Evolutionary conservation across 2,329 filamentous ascomycete species (phyloP).

Genomic region (Aspergillus ustus): DNA sequence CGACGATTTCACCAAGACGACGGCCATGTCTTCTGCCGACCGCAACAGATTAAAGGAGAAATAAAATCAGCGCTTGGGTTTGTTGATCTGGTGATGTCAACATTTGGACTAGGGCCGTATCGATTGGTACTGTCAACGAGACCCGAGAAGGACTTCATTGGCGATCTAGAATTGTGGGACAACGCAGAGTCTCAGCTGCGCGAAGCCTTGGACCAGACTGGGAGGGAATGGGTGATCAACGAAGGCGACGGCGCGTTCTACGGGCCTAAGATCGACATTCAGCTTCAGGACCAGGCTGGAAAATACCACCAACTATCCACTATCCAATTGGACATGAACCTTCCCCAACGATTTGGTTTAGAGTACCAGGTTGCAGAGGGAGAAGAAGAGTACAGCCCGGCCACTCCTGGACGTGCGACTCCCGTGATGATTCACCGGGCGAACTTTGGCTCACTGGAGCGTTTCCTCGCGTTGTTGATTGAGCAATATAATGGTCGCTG

Average conservation of each 20-base stretch:
- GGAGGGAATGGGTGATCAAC: slow-evolving; percentile 73
- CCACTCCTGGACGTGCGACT: slow-evolving; percentile 60
- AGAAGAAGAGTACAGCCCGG: slow-evolving; percentile 45
- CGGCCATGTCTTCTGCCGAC: slow-evolving; percentile 86
- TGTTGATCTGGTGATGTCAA: slow-evolving; percentile 71
- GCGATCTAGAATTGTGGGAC: slow-evolving; percentile 71
- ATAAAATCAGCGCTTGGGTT: slow-evolving; percentile 76
- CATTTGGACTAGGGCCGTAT: slow-evolving; percentile 73
- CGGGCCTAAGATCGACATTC: slow-evolving; percentile 88
- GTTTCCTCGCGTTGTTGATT: slow-evolving; percentile 82
- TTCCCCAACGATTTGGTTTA: slow-evolving; percentile 79
- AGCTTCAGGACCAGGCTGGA: slow-evolving; percentile 76
- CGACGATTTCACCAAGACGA: slow-evolving; percentile 90
- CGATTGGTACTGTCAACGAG: slow-evolving; percentile 78
- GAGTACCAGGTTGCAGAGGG: slow-evolving; percentile 65
- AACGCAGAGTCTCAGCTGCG: slow-evolving; percentile 70
- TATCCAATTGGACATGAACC: slow-evolving; percentile 87
- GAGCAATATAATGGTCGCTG: slow-evolving; percentile 80
- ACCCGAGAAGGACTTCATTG: slow-evolving; percentile 77
- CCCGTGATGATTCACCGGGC: slow-evolving; percentile 86
- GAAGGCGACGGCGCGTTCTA: slow-evolving; percentile 88
- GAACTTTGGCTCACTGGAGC: slow-evolving; percentile 81
- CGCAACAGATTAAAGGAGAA: slow-evolving; percentile 73
- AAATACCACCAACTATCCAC: slow-evolving; percentile 90
- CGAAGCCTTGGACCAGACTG: slow-evolving; percentile 65